Evolutionary conservation across 805 yeast species (phyloP).

Genomic region (Yamadazyma laniorum): DNA sequence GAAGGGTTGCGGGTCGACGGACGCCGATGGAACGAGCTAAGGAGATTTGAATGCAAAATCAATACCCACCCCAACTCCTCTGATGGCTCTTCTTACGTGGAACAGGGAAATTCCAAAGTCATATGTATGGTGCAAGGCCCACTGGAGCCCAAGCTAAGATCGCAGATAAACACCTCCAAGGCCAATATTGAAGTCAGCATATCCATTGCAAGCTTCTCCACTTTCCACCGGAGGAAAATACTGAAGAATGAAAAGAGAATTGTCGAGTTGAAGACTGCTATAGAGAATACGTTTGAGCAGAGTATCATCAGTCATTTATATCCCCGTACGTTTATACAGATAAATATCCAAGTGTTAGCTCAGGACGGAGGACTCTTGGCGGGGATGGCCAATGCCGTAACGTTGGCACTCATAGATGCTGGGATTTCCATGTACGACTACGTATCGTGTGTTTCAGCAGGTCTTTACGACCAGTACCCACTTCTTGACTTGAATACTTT

Average conservation of each 20-base stretch:
- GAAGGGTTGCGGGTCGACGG: constrained; percentile 95
- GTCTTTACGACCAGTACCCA: constrained; percentile 72
- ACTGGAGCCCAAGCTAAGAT: constrained; percentile 65
- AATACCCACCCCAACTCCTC: constrained; percentile 86
- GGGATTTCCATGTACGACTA: constrained; percentile 94
- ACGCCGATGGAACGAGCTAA: constrained; percentile 89
- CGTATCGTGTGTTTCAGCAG: constrained; percentile 76
- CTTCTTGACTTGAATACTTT: constrained; percentile 76
- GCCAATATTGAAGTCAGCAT: constrained; percentile 65
- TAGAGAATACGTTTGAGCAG: constrained; percentile 70
- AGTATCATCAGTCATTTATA: constrained; percentile 71
- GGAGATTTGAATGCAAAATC: constrained; percentile 74
- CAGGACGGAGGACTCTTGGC: constrained; percentile 90
- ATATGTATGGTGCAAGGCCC: constrained; percentile 89
- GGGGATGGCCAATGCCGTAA: constrained; percentile 77
- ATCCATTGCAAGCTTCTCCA: constrained; percentile 77
- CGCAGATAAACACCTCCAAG: constrained; percentile 48
- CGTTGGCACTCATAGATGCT: constrained; percentile 89
- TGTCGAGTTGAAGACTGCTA: constrained; percentile 62
- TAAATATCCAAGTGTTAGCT: constrained; percentile 73
- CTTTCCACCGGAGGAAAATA: constrained; percentile 70
- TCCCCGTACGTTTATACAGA: constrained; percentile 79
- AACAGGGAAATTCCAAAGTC: constrained; percentile 89
- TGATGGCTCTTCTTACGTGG: constrained; percentile 90
- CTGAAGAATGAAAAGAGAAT: constrained; percentile 67